Base-by-base conservation (phyloP, 345 rosid genomes). In the Pistacia vera region DNA sequence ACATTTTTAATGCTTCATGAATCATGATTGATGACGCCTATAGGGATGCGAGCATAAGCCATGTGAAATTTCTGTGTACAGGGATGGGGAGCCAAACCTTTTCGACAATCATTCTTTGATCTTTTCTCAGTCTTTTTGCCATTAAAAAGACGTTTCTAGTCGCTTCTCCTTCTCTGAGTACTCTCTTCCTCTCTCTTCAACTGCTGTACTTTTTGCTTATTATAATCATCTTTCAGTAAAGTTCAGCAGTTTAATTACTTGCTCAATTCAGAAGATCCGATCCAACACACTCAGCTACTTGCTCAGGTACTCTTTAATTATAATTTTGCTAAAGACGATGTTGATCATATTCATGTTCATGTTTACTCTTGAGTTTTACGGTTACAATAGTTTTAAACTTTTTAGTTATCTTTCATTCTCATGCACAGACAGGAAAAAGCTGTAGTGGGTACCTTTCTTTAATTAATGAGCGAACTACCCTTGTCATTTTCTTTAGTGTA, bases 11-110 rank as follows among this genome's bases (percentile, higher is more conserved):
- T 57, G 51, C 20, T 68, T 51, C 78, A 61, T 81, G 65, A 79
- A 64, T 51, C 78, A 61, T 81, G 65, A 79, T 74, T 81, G 76
- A 63, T 74, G 11, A 30, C 1, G 38, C 20, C 41, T n/a, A 69
- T 78, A 5, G 84, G 74, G 77, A 72, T 68, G 0, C 70, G 79
- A 78, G 84, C 81, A 30, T 35, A 5, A 20, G 51, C 82, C 88
- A 78, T 76, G 88, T 85, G 86, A 80, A 58, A 35, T 79, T 70
- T 36, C 58, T 68, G 60, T 73, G 71, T n/a, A 48, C 66, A 68
- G 83, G 76, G 35, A 81, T 85, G 85, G 86, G 78, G 60, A 58
- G 68, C 70, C 71, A 16, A 68, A 71, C 75, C 41, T 74, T 52
- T 80, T 44, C 71, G 9, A 57, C 77, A 70, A 79, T 76, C 70